These are phyloP conservation scores for Stephania japonica DNA, from an alignment of 164 flowering plant species.

Conservation along the genomic window DNA sequence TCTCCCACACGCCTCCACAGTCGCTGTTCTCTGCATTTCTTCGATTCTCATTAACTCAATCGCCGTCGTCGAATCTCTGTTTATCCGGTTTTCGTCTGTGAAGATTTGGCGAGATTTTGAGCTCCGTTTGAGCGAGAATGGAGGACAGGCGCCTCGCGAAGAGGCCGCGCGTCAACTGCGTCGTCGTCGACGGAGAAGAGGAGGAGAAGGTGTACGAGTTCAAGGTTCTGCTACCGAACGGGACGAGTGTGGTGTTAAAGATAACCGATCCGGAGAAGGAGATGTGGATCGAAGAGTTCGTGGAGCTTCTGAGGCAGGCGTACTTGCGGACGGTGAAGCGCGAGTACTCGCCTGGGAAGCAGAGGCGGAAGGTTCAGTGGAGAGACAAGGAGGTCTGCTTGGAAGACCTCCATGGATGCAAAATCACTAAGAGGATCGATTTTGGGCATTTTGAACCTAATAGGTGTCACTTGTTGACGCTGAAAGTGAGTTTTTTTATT, in stretches of 20 bases:
- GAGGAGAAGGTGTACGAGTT: constrained; percentile 33
- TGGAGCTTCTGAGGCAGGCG: constrained; percentile 22
- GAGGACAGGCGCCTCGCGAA: not conserved
- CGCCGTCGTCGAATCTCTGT: no score
- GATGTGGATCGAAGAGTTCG: constrained; percentile 28
- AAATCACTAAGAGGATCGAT: constrained; percentile 15
- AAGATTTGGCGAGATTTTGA: not conserved
- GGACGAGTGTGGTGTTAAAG: constrained; percentile 23
- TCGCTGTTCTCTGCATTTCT: no score
- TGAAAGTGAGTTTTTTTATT: constrained; percentile 37
- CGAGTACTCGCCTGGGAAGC: constrained; percentile 4
- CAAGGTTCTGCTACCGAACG: constrained; percentile 52
- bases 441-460: constrained; percentile 31
- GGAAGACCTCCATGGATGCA: constrained; percentile 35
- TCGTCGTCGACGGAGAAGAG: not conserved
- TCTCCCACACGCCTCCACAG: no score
- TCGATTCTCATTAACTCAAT: no score
- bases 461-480: constrained; percentile 33
- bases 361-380: constrained; percentile 40
- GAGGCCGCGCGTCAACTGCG: not conserved
- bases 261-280: constrained; percentile 20
- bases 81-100: not conserved
- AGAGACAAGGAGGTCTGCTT: constrained; percentile 22
- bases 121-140: not conserved
- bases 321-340: constrained; percentile 11